A percentile compares a stretch with the other conserved stretches of the same genome.
phyloP scores from a whole-genome alignment of 805 yeast genomes.

The Candida corydali region DNA sequence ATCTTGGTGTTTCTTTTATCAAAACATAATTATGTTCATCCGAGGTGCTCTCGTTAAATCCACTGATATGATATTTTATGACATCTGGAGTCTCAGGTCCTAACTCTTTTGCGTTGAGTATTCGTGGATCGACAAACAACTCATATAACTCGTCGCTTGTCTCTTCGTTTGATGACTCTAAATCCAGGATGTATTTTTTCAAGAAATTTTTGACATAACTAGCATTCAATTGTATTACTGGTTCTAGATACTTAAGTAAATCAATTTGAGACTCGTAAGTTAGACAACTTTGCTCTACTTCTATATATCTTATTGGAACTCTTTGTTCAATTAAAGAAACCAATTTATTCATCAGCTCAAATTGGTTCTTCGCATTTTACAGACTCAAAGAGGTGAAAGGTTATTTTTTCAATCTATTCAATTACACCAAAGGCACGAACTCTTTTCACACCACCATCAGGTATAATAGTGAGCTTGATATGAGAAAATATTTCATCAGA shows the following conservation, averaged over 20 bases:
- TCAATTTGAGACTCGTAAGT: constrained; percentile 8
- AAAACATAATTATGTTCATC: constrained; percentile 12
- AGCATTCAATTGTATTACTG: constrained; percentile 31
- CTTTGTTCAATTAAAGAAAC: constrained; percentile 8
- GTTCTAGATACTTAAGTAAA: constrained; percentile 1
- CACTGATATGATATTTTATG: constrained; percentile 29
- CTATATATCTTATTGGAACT: constrained; percentile 4
- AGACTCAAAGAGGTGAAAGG: not conserved
- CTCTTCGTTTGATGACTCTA: constrained; percentile 28
- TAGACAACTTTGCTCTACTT: not conserved
- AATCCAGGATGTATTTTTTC: constrained; percentile 32
- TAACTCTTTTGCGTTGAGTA: constrained; percentile 29
- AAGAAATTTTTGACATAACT: constrained; percentile 48
- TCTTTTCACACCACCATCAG: constrained; percentile 97
- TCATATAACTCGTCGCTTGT: constrained; percentile 43
- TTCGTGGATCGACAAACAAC: constrained; percentile 24
- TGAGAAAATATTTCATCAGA: constrained; percentile 49
- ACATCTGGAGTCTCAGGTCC: constrained; percentile 36
- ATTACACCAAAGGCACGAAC: constrained; percentile 72
- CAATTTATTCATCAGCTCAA: constrained; percentile 7
- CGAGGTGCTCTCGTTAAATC: constrained; percentile 12
- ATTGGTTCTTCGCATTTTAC: constrained; percentile 1
- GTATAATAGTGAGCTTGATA: constrained; percentile 77
- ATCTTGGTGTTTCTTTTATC: constrained; percentile 57
- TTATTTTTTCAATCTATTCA: constrained; percentile 8